A percentile compares a stretch with the other conserved stretches of the same genome.
Conservation (phyloP, 345 rosid genomes). For the Orychophragmus violaceus region DNA sequence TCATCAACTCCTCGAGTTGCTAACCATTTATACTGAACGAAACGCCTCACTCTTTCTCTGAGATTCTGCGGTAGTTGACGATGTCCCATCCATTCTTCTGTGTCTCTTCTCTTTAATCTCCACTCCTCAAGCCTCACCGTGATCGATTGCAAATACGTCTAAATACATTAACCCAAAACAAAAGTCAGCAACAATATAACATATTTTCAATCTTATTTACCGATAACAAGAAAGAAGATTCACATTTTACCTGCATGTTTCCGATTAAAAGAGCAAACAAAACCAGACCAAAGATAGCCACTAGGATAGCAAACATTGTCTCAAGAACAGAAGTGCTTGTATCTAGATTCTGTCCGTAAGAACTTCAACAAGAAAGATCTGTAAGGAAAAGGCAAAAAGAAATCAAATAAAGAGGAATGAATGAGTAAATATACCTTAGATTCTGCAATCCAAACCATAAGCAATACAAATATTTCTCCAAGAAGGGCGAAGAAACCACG, state of each 20-base stretch:
- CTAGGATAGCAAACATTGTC: conserved; percentile 50
- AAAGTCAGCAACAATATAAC: not conserved
- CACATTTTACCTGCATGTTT: conserved; percentile 51
- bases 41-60: conserved; percentile 42
- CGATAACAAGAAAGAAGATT: not conserved
- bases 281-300: conserved; percentile 55
- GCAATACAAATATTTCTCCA: conserved; percentile 73
- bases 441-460: conserved; percentile 96
- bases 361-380: conserved; percentile 33
- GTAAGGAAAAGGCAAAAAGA: not conserved
- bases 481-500: conserved; percentile 52
- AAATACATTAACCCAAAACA: not conserved
- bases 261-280: conserved; percentile 60
- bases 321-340: conserved; percentile 50
- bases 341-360: conserved; percentile 44
- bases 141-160: conserved; percentile 73
- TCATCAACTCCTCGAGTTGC: conserved; percentile 75
- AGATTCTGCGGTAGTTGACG: conserved; percentile 56
- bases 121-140: conserved; percentile 73
- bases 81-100: conserved; percentile 71
- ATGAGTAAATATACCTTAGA: conserved; percentile 50
- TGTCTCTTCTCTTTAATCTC: conserved; percentile 64
- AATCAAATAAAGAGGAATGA: not conserved
- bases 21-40: conserved; percentile 69
- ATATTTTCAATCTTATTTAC: conserved; percentile 29